Base-by-base conservation (phyloP, 805 yeast genomes). In the Brettanomyces bruxellensis region DNA sequence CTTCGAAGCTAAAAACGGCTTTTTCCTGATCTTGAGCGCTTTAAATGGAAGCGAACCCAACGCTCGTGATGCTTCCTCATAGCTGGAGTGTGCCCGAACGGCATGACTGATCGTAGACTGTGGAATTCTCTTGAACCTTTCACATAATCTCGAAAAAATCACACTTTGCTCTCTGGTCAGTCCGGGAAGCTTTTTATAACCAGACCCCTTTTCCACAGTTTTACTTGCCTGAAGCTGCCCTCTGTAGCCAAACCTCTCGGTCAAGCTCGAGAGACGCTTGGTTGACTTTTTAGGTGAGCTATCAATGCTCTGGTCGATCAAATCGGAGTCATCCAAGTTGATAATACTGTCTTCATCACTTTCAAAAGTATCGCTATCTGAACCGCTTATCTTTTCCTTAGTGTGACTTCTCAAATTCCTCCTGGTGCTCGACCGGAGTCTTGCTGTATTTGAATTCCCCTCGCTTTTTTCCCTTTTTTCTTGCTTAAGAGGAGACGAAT, bases 171-270 rank as follows among this genome's bases (percentile, higher is more conserved):
- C 62, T 4, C 52, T 36, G 4, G 62, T 50, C 35, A 57, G 46
- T 3, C 53, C 53, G 40, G 46, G 39, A 13, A 24, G 12, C 34
- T 41, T 6, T 25, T 40, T 13, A 18, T 18, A 9, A 18, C 13
- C 44, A 32, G 42, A 18, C 18, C 18, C n/a, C 9, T 24, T 18
- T 4, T 25, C 24, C 12, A 45, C 8, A 4, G 2, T 35, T 18
- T 35, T 35, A 12, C 8, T n/a, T 11, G 59, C 56, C 34, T 51
- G 47, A 28, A 28, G 32, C 11, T 28, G 32, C 7, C 32, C 32
- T 9, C 32, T 28, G 48, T 69, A 75, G 1, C 74, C 65, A 50
- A 71, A 75, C 51, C 66, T 65, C 46, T 72, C 75, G 34, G 70
- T 57, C 42, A 75, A 55, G 41, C 61, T 60, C 8, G 66, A 58